A percentile compares a stretch with the other conserved stretches of the same genome.
Conservation (phyloP, 1,284 basidiomycete species). For the Rhizopogon hawkerae region DNA sequence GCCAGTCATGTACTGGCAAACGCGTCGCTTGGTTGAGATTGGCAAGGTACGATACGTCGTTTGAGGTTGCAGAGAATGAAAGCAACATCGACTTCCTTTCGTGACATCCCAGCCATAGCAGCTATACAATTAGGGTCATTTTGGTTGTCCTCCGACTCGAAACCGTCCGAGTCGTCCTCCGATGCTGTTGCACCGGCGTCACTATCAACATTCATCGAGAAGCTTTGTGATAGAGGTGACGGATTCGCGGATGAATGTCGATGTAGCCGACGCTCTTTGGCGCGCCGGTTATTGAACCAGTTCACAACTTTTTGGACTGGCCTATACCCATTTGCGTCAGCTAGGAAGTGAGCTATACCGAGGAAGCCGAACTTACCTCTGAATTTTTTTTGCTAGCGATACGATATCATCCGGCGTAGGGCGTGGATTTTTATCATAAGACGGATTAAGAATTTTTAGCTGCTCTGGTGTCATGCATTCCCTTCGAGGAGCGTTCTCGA, state of each 20-base stretch:
- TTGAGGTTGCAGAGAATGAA: neutral
- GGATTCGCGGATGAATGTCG: neutral
- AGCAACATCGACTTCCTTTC: neutral
- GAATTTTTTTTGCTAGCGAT: neutral
- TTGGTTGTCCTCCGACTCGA: neutral
- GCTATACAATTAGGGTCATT: neutral
- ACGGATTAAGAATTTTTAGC: neutral
- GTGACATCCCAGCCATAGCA: neutral
- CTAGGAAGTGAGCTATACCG: too few relatives aligned
- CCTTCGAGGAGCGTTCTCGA: neutral
- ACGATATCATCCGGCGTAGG: neutral
- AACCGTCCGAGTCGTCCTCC: neutral
- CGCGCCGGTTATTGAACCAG: slow-evolving; percentile 1
- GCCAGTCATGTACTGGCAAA: neutral
- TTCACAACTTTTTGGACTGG: neutral
- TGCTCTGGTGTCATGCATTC: neutral
- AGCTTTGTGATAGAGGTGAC: neutral
- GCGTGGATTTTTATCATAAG: neutral
- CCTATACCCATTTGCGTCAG: neutral
- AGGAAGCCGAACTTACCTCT: neutral
- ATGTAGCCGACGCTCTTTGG: neutral
- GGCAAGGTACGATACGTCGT: neutral
- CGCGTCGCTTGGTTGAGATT: too few relatives aligned
- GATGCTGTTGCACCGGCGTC: neutral
- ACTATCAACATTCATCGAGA: neutral